phyloP scores from a whole-genome alignment of 495 filamentous ascomycete genomes.

The Amniculicola lignicola region DNA sequence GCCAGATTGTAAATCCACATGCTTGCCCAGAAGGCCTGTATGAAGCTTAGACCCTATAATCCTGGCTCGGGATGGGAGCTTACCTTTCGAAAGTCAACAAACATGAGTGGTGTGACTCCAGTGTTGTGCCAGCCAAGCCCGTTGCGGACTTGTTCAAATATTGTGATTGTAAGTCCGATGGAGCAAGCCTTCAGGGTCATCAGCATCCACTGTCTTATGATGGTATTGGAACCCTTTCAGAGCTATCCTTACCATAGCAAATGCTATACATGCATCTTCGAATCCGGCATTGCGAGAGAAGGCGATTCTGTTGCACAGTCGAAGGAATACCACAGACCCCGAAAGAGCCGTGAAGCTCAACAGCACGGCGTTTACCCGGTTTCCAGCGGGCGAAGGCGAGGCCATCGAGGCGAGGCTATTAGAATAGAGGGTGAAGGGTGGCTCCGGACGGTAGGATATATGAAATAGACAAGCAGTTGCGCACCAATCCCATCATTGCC shows the following conservation, averaged over 20 bases:
- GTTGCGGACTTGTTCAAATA: conserved; percentile 13
- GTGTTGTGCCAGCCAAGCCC: conserved; percentile 15
- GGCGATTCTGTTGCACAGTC: conserved; percentile 14
- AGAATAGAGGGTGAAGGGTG: too few relatives aligned
- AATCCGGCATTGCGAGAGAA: conserved; percentile 13
- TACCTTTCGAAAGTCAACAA: conserved; percentile 20
- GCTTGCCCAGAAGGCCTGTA: conserved; percentile 26
- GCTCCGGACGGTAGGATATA: too few relatives aligned
- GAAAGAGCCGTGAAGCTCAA: conserved; percentile 16
- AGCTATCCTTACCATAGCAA: conserved; percentile 19
- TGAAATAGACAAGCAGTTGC: too few relatives aligned
- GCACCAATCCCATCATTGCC: too few relatives aligned
- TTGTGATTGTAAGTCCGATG: conserved; percentile 19
- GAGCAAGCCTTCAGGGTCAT: conserved; percentile 13
- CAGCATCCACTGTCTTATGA: neutral
- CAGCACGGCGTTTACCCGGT: conserved; percentile 16
- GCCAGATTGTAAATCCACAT: conserved; percentile 21
- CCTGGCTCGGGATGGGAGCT: neutral
- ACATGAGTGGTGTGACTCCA: neutral
- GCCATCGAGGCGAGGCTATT: too few relatives aligned
- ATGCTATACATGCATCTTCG: conserved; percentile 24
- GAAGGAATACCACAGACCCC: conserved; percentile 13
- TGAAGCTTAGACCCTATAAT: neutral
- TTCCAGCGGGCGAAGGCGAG: conserved; percentile 15
- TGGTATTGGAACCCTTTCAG: neutral